Base-by-base conservation (phyloP, 1,139 yeast genomes). In the Meyerozyma guilliermondii region DNA sequence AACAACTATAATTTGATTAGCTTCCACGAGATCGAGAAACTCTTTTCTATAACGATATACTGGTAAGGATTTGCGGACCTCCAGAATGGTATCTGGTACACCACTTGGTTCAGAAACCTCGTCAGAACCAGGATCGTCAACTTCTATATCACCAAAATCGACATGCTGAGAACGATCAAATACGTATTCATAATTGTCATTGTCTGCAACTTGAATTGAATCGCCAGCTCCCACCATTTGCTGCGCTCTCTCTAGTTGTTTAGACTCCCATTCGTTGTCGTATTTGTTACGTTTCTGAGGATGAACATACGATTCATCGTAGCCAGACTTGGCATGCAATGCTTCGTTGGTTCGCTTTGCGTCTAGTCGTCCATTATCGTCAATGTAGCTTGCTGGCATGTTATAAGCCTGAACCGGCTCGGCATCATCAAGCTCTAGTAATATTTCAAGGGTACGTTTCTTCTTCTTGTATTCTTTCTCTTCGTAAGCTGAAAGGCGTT, bases 131-230 rank as follows among this genome's bases (percentile, higher is more conserved):
- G 39, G 26, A 14, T 45, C 43, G 9, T 63, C 68, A 30, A 74
- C 68, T 5, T 65, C 60, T 35, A 77, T 81, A 3, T 70, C 65
- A 1, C 78, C 73, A 56, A 85, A 89, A 33, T 83, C 80, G 27
- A 88, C 82, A 51, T 76, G 78, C 48, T 87, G 91, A 5, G 81
- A 71, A 40, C 83, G 83, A 53, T 91, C 97, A 66, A 87, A 88
- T 1, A 89, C 96, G 60, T 77, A 89, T 23, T 87, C 95, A 54
- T 85, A 87, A 30, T 81, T 67, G 6, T 60, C 75, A 69, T 70
- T 68, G 14, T 70, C 71, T 0, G 75, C 70, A 1, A 75, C 59
- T 28, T 64, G 58, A 22, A 79, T 73, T 35, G 73, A 76, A 52
- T 77, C 82, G 3, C 71, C 61, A 31, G 63, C 68, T n/a, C 47